These are phyloP conservation scores for Globisporangium alternatum DNA, from an alignment of 352 stramenopile genomes.

Conservation along the genomic window DNA sequence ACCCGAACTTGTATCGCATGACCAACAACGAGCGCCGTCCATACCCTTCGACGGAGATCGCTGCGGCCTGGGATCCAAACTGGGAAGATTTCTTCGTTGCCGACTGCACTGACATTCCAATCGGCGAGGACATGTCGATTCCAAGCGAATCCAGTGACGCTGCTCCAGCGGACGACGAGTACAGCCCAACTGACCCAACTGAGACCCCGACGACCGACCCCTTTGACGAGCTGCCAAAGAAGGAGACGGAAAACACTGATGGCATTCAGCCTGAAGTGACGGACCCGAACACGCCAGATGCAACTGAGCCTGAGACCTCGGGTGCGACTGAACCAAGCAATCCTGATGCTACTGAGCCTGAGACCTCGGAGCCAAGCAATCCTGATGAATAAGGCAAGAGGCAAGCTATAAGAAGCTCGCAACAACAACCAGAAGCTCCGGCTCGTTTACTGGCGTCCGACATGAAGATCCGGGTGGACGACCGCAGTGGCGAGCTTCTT, in stretches of 20 bases:
- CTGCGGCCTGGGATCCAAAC: constrained; percentile 7
- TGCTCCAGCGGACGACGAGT: neutral
- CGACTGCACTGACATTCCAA: constrained; percentile 13
- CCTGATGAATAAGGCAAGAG: no score
- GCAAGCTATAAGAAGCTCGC: no score
- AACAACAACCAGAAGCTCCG: no score
- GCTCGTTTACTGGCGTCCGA: no score
- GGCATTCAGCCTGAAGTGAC: neutral
- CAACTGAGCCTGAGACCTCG: neutral
- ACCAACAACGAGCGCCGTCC: constrained; percentile 5
- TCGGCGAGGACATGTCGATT: constrained; percentile 7
- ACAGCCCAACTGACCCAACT: constrained; percentile 3
- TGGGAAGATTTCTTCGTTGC: constrained; percentile 6
- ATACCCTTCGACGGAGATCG: constrained; percentile 13
- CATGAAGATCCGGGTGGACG: no score
- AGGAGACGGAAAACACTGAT: neutral
- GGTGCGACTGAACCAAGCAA: neutral
- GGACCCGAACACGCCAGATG: neutral
- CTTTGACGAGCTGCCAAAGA: neutral
- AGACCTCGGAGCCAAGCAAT: neutral
- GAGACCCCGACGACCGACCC: neutral
- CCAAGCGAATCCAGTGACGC: neutral
- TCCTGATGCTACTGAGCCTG: neutral
- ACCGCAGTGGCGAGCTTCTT: no score
- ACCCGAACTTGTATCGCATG: constrained; percentile 6